Evolutionary conservation across 805 yeast genomes (phyloP).

Genomic region (Candida sithepensis): DNA sequence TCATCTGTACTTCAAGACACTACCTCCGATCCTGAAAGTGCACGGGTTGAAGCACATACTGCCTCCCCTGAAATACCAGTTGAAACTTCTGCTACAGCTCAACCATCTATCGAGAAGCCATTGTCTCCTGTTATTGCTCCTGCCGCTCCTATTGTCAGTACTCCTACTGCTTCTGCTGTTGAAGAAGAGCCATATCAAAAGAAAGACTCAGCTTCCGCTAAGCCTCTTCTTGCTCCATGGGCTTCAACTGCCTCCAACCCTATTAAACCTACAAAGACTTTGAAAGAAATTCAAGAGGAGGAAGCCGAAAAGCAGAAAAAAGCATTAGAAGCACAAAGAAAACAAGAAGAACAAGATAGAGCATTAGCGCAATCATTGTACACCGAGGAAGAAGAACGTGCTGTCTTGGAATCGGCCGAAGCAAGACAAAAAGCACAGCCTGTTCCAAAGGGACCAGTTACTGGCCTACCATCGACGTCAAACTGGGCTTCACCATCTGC

Average conservation of each 20-base stretch:
- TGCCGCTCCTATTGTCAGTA: too few species aligned
- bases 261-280: conserved; percentile 42
- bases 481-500: conserved; percentile 39
- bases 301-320: conserved; percentile 32
- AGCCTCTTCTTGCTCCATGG: conserved; percentile 37
- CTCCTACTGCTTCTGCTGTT: neutral
- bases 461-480: conserved; percentile 37
- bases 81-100: neutral
- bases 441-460: conserved; percentile 12
- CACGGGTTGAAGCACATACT: neutral
- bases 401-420: neutral
- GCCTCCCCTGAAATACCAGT: neutral
- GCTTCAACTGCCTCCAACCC: conserved; percentile 26
- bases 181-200: neutral
- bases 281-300: conserved; percentile 62
- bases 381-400: conserved; percentile 11
- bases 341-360: conserved; percentile 22
- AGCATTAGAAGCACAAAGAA: conserved; percentile 15
- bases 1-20: neutral
- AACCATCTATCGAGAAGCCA: too few species aligned
- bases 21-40: neutral
- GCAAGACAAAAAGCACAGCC: neutral
- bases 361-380: conserved; percentile 19
- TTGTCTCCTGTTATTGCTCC: too few species aligned
- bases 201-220: conserved; percentile 23